These are phyloP conservation scores for Oemleria cerasiformis DNA, from an alignment of 306 rosid species.

Conservation along the genomic window DNA sequence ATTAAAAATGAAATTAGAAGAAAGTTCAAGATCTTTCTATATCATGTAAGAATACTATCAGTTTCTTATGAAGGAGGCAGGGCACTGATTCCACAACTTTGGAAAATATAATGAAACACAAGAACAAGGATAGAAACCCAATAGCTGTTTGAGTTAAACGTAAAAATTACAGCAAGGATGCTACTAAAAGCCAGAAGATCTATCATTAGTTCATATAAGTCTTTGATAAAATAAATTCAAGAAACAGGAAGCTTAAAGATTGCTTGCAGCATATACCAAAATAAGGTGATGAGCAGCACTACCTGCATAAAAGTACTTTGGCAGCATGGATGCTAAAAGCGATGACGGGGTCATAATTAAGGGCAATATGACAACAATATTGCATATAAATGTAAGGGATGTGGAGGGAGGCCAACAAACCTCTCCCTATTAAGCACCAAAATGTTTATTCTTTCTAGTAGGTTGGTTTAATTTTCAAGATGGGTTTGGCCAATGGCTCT, in stretches of 20 bases:
- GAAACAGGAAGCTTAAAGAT: neutral
- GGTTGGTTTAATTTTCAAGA: neutral
- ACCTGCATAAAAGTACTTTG: neutral
- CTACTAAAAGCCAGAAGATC: neutral
- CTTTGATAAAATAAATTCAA: neutral
- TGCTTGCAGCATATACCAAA: neutral
- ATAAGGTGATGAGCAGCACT: neutral
- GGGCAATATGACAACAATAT: neutral
- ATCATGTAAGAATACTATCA: neutral
- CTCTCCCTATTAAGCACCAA: neutral
- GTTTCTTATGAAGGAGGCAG: neutral
- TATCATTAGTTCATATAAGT: too few relatives aligned
- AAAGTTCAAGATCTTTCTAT: neutral
- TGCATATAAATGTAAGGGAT: neutral
- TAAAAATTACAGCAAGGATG: neutral
- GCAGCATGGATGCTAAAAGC: neutral
- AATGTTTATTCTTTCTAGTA: too few relatives aligned
- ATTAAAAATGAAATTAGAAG: slow-evolving; percentile 14
- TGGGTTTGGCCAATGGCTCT: neutral
- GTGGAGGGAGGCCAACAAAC: neutral
- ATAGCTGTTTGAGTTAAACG: neutral
- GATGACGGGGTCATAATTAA: neutral
- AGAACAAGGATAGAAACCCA: neutral
- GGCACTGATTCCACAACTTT: neutral
- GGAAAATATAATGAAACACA: neutral